Evolutionary conservation across 805 yeast genomes (phyloP), one percentile per base, ranked within the genome.

Genomic region (Kluyveromyces siamensis): DNA sequence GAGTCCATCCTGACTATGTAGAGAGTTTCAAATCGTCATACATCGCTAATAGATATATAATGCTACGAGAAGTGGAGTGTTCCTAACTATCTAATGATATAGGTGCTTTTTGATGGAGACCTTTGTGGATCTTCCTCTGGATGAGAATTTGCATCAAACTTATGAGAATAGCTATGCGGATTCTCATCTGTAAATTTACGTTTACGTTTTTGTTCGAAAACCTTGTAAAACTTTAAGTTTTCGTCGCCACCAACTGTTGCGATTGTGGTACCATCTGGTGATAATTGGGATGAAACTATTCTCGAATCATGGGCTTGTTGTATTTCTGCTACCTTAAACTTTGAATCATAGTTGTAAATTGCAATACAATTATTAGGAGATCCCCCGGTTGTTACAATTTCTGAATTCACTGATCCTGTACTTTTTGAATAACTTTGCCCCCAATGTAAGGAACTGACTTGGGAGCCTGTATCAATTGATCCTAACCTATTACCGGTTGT

Each of bases 161-260:
- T 40, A 19, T 46, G 33, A 21, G 48, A 21, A 44, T 36, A 40
- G 21, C 30, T 25, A 13, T 41, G 27, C 27, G 27, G 19, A 21
- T 33, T 25, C 37, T 36, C 38, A 8, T 33, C 39, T 16, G 16
- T 9, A 48, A 51, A 57, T 51, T 52, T 67, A 58, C 53, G 61
- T 62, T 60, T 66, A 60, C 55, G 72, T 66, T 55, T 68, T 63
- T 53, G 66, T 59, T 91, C 96, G 66, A 89, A 91, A 19, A 93
- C 74, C 55, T 87, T 84, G 90, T 95, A 93, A 69, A 93, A 93
- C 69, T 93, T 91, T 61, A 93, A 75, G 68, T 89, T 91, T 65
- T 93, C 99, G 67, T 93, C 98, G 11, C 96, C 95, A 2, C 97
- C 95, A 42, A 90, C 89, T 0, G 99, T 93, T 1, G 96, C 98